A percentile compares a stretch with the other conserved stretches of the same genome.
Conservation (phyloP, 495 filamentous ascomycete genomes). For the Chaetomium fimeti region DNA sequence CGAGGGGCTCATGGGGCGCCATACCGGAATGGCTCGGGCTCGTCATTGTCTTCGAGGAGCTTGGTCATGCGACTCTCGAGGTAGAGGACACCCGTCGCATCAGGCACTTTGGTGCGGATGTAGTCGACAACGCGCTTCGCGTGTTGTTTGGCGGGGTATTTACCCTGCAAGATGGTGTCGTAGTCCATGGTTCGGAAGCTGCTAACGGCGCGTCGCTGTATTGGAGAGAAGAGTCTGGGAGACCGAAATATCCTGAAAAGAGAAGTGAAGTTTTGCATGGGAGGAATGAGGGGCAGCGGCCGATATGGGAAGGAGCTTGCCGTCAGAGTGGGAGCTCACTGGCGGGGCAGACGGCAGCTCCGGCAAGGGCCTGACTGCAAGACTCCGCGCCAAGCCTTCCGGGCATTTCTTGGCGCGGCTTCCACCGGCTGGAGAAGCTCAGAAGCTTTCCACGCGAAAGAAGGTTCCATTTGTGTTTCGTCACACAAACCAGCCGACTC, state of each 20-base stretch:
- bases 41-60: conserved; percentile 80
- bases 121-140: conserved; percentile 75
- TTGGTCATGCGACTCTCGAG: conserved; percentile 79
- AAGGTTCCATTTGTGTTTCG: conserved; percentile 1
- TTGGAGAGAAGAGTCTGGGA: background rate
- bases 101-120: conserved; percentile 60
- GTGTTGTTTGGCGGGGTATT: conserved; percentile 95
- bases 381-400: background rate
- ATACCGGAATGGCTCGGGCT: conserved; percentile 72
- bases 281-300: background rate
- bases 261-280: conserved; percentile 14
- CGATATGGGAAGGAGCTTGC: conserved; percentile 8
- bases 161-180: conserved; percentile 54
- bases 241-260: background rate
- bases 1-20: conserved; percentile 12
- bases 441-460: background rate
- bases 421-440: background rate
- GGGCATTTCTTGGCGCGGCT: conserved; percentile 3
- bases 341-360: background rate
- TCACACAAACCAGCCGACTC: no score
- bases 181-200: conserved; percentile 30
- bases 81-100: conserved; percentile 69
- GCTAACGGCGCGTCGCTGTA: conserved; percentile 11
- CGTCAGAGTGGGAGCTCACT: background rate
- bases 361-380: background rate